These are phyloP conservation scores for Orbilia brochopaga DNA, from an alignment of 2,329 filamentous ascomycete genomes.

Conservation along the genomic window DNA sequence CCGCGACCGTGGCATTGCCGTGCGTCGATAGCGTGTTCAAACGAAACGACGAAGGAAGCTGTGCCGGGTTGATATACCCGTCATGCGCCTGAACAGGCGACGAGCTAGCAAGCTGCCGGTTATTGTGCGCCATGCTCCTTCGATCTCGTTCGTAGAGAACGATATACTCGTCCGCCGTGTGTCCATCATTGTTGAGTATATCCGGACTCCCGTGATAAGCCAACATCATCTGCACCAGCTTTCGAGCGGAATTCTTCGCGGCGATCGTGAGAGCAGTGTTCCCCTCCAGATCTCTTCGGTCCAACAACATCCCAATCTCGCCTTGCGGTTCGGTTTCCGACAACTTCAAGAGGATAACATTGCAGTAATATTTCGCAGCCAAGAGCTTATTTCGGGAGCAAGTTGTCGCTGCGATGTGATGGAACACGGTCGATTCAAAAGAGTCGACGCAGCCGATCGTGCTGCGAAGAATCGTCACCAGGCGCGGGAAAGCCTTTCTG, in stretches of 20 bases:
- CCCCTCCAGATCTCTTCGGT: constrained; percentile 81
- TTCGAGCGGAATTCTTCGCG: constrained; percentile 82
- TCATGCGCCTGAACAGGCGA: constrained; percentile 65
- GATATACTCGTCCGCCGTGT: constrained; percentile 84
- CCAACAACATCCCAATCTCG: constrained; percentile 78
- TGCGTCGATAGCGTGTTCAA: constrained; percentile 45
- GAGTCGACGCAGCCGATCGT: constrained; percentile 81
- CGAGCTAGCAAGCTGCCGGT: constrained; percentile 71
- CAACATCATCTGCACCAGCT: constrained; percentile 81
- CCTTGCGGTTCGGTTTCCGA: constrained; percentile 76
- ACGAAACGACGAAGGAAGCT: constrained; percentile 47
- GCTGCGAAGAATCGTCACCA: constrained; percentile 81
- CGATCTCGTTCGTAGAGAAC: constrained; percentile 72
- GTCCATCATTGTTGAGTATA: constrained; percentile 78
- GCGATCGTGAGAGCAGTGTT: constrained; percentile 81
- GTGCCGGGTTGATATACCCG: constrained; percentile 58
- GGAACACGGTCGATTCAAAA: constrained; percentile 85
- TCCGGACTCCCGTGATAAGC: constrained; percentile 82
- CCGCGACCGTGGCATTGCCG: constrained; percentile 52
- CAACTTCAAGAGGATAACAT: constrained; percentile 86
- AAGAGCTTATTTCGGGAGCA: constrained; percentile 83
- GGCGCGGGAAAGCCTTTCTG: constrained; percentile 83
- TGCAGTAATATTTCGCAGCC: constrained; percentile 90
- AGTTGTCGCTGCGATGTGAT: constrained; percentile 90
- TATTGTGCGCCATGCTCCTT: constrained; percentile 71